phyloP scores from a whole-genome alignment of 257 asterid genomes.

The Coffea canephora region DNA sequence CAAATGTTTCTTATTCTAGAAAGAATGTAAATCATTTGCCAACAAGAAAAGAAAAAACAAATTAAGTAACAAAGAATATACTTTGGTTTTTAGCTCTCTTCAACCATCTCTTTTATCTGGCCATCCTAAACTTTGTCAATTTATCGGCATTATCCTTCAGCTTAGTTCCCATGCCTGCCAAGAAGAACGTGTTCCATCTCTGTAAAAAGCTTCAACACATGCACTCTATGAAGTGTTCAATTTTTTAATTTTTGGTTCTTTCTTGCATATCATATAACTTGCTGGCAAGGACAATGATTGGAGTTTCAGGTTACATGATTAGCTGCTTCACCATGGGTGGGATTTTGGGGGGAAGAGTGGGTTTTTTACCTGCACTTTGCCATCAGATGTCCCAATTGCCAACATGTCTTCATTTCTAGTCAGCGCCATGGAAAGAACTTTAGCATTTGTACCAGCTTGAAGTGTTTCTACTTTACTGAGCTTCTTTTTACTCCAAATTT shows the following conservation, averaged over 20 bases:
- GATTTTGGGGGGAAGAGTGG: background rate
- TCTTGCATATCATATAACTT: background rate
- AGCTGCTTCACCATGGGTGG: background rate
- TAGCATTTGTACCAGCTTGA: slow-evolving; percentile 44
- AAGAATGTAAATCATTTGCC: background rate
- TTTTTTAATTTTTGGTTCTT: background rate
- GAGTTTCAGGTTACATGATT: background rate
- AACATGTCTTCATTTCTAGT: slow-evolving; percentile 55
- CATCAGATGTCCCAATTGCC: slow-evolving; percentile 75
- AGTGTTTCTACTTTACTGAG: slow-evolving; percentile 60
- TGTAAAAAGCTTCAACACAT: background rate
- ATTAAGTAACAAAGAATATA: background rate
- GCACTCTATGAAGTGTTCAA: background rate
- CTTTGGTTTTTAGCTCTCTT: background rate
- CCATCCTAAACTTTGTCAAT: background rate
- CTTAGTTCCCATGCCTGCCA: slow-evolving; percentile 66
- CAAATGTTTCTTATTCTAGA: background rate
- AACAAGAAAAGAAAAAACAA: background rate
- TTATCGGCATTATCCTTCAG: slow-evolving; percentile 33
- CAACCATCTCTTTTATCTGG: background rate
- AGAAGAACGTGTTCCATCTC: background rate
- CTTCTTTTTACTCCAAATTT: slow-evolving; percentile 79
- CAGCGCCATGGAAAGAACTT: slow-evolving; percentile 61
- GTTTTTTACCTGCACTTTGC: slow-evolving; percentile 61
- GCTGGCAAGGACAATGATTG: background rate